Percentiles rank a stretch among this genome's conserved stretches.
Evolutionary conservation across 2,329 filamentous ascomycete species (phyloP).

Genomic region (Cladorrhinum sp.): DNA sequence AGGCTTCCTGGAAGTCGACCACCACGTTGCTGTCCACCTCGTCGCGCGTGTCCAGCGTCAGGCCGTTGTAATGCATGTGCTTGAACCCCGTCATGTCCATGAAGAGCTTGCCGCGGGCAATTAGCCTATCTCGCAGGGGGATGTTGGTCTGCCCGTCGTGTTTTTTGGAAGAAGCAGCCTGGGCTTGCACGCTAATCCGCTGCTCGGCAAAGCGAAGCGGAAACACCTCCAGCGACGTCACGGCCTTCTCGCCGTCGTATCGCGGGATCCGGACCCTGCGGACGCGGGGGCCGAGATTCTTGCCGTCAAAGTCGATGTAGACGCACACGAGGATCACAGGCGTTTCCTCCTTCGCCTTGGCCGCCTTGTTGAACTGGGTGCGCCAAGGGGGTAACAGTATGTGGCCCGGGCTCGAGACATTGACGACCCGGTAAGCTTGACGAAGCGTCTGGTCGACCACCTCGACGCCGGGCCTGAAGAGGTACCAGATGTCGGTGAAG

Average conservation of each 20-base stretch:
- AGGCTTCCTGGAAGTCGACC: slow-evolving; percentile 32
- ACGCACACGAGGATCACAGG: slow-evolving; percentile 24
- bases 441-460: slow-evolving; percentile 20
- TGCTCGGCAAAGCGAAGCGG: slow-evolving; percentile 24
- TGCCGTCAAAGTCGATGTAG: slow-evolving; percentile 35
- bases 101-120: slow-evolving; percentile 26
- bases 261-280: slow-evolving; percentile 24
- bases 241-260: slow-evolving; percentile 29
- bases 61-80: slow-evolving; percentile 32
- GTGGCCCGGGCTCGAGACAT: slow-evolving; percentile 12
- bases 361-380: background rate
- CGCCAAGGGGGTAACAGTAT: background rate
- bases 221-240: slow-evolving; percentile 29
- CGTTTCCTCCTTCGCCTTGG: background rate
- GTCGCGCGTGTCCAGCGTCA: slow-evolving; percentile 25
- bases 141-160: background rate
- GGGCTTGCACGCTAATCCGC: too few relatives aligned
- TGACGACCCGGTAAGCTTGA: slow-evolving; percentile 30
- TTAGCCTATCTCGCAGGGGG: slow-evolving; percentile 22
- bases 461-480: slow-evolving; percentile 30
- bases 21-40: slow-evolving; percentile 34
- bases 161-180: too few relatives aligned
- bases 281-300: slow-evolving; percentile 28
- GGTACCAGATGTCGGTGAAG: slow-evolving; percentile 31
- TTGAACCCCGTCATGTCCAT: slow-evolving; percentile 21